Evolutionary conservation across 2,329 filamentous ascomycete genomes (phyloP).

Genomic region (Pseudocercospora fuligena): DNA sequence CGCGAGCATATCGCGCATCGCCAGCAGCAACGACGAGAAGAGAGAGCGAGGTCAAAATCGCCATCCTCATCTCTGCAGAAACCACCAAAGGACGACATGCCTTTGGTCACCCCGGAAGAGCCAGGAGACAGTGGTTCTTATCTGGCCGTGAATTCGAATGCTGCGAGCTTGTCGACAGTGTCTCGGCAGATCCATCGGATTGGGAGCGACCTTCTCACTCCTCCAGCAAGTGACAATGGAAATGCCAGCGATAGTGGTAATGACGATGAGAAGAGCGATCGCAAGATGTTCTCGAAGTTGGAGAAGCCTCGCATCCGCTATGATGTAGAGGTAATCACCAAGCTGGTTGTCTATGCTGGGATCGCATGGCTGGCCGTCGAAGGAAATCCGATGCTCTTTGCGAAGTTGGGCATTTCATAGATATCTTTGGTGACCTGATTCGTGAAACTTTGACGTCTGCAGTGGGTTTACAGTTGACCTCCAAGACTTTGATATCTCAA

Average conservation of each 20-base stretch:
- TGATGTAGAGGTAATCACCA: conserved; percentile 98
- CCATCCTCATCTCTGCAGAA: conserved; percentile 18
- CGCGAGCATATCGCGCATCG: conserved; percentile 94
- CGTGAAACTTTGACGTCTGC: too few relatives aligned
- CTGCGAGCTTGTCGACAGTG: conserved; percentile 37
- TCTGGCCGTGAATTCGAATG: conserved; percentile 18
- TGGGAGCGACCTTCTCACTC: conserved; percentile 43
- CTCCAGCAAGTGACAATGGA: conserved; percentile 38
- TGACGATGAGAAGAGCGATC: conserved; percentile 46
- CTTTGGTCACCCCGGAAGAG: conserved; percentile 25
- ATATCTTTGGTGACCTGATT: too few relatives aligned
- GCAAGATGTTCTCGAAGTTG: conserved; percentile 80
- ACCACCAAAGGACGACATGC: conserved; percentile 4
- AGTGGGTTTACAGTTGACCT: too few relatives aligned
- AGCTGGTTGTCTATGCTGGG: conserved; percentile 93
- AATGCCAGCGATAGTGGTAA: conserved; percentile 35
- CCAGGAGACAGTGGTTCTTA: conserved; percentile 20
- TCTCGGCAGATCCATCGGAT: conserved; percentile 38
- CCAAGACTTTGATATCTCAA: too few relatives aligned
- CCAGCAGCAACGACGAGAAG: conserved; percentile 67
- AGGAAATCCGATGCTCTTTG: conserved; percentile 72
- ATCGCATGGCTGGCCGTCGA: conserved; percentile 83
- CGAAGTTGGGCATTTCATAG: conserved; percentile 27
- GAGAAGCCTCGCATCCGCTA: conserved; percentile 89
- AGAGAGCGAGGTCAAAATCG: conserved; percentile 18